Conservation (phyloP, 225 moss, liverwort and hornwort species). For the Antitrichia curtipendula region DNA sequence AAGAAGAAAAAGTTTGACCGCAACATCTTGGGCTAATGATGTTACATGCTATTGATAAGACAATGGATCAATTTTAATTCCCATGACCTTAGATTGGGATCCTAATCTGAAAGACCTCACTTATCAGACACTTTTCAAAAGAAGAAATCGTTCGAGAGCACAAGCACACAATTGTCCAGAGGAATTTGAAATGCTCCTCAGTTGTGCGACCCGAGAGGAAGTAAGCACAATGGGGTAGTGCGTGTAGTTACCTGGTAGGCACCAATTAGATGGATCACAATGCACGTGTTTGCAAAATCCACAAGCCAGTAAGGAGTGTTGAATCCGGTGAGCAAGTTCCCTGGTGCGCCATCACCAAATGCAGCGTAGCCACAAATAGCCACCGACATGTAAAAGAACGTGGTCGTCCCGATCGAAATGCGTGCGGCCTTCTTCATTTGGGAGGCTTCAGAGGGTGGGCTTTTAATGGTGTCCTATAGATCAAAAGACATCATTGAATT, state of each 20-base stretch:
- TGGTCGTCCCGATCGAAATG: constrained; percentile 34
- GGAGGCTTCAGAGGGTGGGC: constrained; percentile 50
- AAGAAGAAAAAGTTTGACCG: background rate
- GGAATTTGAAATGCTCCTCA: background rate
- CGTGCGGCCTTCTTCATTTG: constrained; percentile 60
- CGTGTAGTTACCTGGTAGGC: constrained; percentile 58
- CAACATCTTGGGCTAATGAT: background rate
- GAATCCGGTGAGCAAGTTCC: constrained; percentile 67
- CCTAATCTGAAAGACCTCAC: background rate
- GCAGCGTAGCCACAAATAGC: constrained; percentile 57
- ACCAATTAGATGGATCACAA: constrained; percentile 72
- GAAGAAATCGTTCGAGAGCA: background rate
- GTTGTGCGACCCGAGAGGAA: background rate
- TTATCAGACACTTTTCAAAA: background rate
- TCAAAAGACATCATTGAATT: background rate
- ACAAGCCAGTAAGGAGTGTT: constrained; percentile 61
- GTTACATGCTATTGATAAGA: background rate
- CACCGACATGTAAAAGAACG: constrained; percentile 65
- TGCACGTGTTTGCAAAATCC: constrained; percentile 54
- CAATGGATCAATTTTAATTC: too few species aligned
- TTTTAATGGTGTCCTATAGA: constrained; percentile 58
- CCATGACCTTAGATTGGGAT: background rate
- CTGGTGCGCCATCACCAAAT: constrained; percentile 34
- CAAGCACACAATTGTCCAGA: background rate
- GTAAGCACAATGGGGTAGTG: background rate